Percentiles rank a stretch among this genome's conserved stretches.
Conservation (phyloP, 345 rosid genomes). For the Gossypium sturtianum region DNA sequence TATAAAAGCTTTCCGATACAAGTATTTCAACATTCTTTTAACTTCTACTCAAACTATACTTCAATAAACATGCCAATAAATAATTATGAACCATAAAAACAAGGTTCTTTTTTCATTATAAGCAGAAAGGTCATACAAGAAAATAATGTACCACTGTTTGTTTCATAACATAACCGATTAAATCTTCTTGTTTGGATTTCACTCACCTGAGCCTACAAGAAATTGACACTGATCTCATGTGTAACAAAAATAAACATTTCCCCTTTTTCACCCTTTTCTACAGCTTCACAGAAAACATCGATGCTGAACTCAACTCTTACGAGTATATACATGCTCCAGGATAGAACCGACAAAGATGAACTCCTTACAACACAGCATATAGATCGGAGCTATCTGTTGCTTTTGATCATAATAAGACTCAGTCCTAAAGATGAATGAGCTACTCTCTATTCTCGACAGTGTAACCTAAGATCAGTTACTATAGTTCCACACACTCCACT, state of each 20-base stretch:
- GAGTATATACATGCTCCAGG: not conserved
- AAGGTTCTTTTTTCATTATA: no score
- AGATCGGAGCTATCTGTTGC: not conserved
- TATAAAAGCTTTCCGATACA: no score
- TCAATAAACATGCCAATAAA: no score
- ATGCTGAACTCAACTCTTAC: constrained; percentile 1
- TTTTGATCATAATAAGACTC: not conserved
- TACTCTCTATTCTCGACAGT: not conserved
- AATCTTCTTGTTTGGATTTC: constrained; percentile 1
- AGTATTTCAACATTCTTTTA: no score
- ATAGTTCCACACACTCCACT: constrained; percentile 45
- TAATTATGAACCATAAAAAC: no score
- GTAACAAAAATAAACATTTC: not conserved
- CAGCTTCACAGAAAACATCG: not conserved
- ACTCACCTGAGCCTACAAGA: not conserved
- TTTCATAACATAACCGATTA: not conserved
- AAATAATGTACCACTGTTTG: not conserved
- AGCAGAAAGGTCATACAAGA: not conserved
- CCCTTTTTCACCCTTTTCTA: not conserved
- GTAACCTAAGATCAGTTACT: constrained; percentile 1
- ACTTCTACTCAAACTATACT: no score
- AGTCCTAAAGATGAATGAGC: not conserved
- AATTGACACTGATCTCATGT: not conserved
- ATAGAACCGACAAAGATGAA: not conserved
- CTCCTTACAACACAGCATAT: not conserved